Evolutionary conservation across 345 rosid species (phyloP).

Genomic region (Eucalyptus marginata): DNA sequence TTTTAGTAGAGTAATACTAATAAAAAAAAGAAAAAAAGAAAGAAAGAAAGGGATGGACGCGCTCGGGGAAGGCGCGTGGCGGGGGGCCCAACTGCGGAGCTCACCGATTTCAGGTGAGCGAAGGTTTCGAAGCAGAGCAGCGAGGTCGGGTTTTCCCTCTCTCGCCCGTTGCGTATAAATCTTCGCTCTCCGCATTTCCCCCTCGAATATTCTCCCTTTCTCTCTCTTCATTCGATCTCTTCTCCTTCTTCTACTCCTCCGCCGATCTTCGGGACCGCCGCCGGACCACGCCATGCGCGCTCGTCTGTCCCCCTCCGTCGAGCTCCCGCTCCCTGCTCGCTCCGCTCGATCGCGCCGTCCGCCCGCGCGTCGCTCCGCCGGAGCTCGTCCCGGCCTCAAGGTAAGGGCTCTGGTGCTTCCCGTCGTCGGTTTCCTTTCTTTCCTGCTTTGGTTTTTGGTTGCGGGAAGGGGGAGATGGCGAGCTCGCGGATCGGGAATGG

Average conservation of each 20-base stretch:
- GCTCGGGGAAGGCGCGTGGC: background rate
- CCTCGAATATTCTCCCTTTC: background rate
- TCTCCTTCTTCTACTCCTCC: background rate
- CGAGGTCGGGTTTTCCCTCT: background rate
- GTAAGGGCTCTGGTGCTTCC: background rate
- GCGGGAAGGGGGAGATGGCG: background rate
- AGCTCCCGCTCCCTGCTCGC: background rate
- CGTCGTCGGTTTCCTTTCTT: background rate
- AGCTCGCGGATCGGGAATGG: background rate
- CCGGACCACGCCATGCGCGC: slow-evolving; percentile 22
- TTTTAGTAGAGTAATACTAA: too few species aligned
- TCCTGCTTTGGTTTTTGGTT: background rate
- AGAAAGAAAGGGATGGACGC: background rate
- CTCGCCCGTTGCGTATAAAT: background rate
- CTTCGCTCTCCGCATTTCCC: background rate
- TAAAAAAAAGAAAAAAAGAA: fast-evolving
- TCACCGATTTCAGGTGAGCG: background rate
- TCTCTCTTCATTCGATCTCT: background rate
- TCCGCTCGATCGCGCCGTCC: background rate
- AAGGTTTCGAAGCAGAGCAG: background rate
- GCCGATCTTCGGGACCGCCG: background rate
- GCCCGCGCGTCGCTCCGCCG: background rate
- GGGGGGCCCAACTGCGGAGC: background rate
- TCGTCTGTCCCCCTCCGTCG: background rate
- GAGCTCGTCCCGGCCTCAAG: background rate